phyloP scores from a whole-genome alignment of 176 grass and related monocot species.

The Triticum aestivum region IWGSC_CS_RefSeq_v2.1 NC_057797.1:186763550-186764049 shows the following conservation, averaged over 20 bases:
- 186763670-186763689: not conserved
- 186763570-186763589: not conserved
- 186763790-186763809: slow-evolving; percentile 40
- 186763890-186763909: slow-evolving; percentile 81
- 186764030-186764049: slow-evolving; percentile 1
- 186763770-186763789: slow-evolving; percentile 15
- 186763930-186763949: slow-evolving; percentile 87
- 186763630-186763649: not conserved
- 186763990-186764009: slow-evolving; percentile 88
- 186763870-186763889: slow-evolving; percentile 68
- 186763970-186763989: slow-evolving; percentile 84
- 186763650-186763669: not conserved
- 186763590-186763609: slow-evolving; percentile 10
- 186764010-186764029: slow-evolving; percentile 47
- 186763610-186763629: not conserved
- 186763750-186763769: not conserved
- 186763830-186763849: slow-evolving; percentile 51
- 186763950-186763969: slow-evolving; percentile 94
- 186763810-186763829: slow-evolving; percentile 50
- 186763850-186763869: slow-evolving; percentile 50
- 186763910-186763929: slow-evolving; percentile 76
- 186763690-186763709: slow-evolving; percentile 16
- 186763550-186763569: not conserved
- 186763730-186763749: slow-evolving; percentile 10
- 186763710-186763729: not conserved